Percentiles rank a stretch among this genome's conserved stretches.
Conservation (phyloP, 768 basidiomycete species). For the Boletus reticulatus region DNA sequence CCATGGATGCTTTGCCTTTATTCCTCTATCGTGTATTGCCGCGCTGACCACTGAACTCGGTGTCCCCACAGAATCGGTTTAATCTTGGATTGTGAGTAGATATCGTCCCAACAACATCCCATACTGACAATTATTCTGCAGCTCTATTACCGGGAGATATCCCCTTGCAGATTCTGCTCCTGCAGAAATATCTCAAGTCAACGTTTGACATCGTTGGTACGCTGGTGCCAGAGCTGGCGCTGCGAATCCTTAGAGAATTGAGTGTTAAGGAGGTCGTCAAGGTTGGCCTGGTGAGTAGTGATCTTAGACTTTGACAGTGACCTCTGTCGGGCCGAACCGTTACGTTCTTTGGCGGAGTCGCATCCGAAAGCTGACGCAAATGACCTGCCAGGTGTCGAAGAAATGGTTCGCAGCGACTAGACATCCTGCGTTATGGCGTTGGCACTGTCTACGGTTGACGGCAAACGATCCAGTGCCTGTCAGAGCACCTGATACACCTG, state of each 20-base stretch:
- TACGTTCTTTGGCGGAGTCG: background rate
- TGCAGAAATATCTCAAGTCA: slow-evolving; percentile 80
- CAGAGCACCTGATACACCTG: slow-evolving; percentile 56
- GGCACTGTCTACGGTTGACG: slow-evolving; percentile 72
- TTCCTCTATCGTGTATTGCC: background rate
- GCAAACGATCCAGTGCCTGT: slow-evolving; percentile 67
- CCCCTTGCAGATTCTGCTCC: slow-evolving; percentile 74
- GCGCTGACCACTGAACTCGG: slow-evolving; percentile 2
- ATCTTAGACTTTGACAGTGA: background rate
- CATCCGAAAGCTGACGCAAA: background rate
- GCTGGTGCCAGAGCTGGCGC: slow-evolving; percentile 62
- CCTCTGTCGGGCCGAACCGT: background rate
- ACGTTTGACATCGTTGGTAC: slow-evolving; percentile 81
- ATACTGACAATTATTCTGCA: slow-evolving; percentile 24
- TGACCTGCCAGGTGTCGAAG: slow-evolving; percentile 37
- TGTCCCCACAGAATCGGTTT: slow-evolving; percentile 23
- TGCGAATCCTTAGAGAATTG: slow-evolving; percentile 59
- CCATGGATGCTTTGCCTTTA: background rate
- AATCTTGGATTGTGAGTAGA: slow-evolving; percentile 26
- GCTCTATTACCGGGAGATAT: slow-evolving; percentile 86
- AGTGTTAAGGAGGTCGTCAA: slow-evolving; percentile 60
- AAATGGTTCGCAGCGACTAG: slow-evolving; percentile 41
- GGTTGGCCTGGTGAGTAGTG: slow-evolving; percentile 35
- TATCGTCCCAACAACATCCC: background rate
- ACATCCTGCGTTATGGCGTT: slow-evolving; percentile 73